These are phyloP conservation scores for Rhizopogon vinicolor DNA, from an alignment of 768 basidiomycete genomes.

Conservation along the genomic window DNA sequence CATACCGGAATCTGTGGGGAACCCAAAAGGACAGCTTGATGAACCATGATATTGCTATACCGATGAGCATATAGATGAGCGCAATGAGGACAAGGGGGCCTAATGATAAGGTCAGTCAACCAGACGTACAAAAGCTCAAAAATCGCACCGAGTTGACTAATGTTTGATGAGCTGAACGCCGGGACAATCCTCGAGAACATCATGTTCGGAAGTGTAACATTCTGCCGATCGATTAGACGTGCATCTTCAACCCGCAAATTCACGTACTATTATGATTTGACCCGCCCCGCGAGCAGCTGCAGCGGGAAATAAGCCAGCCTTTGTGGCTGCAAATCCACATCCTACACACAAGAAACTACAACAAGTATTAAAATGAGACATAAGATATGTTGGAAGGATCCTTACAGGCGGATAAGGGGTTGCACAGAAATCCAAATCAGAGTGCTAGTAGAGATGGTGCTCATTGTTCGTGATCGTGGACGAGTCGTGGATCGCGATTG, in stretches of 20 bases:
- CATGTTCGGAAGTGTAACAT: constrained; percentile 39
- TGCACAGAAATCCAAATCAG: constrained; percentile 62
- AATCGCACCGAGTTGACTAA: constrained; percentile 47
- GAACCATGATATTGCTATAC: constrained; percentile 49
- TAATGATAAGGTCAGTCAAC: constrained; percentile 16
- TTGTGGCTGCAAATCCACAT: constrained; percentile 55
- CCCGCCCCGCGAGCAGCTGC: constrained; percentile 56
- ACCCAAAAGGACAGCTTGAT: constrained; percentile 68
- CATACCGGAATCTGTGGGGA: constrained; percentile 71
- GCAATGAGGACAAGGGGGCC: constrained; percentile 64
- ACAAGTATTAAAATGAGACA: constrained; percentile 2
- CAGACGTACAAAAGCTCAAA: background rate
- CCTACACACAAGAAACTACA: constrained; percentile 48
- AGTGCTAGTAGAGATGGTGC: constrained; percentile 28
- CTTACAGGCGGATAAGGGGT: constrained; percentile 57
- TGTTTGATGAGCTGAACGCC: constrained; percentile 54
- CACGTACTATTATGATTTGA: constrained; percentile 50
- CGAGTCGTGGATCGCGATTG: background rate
- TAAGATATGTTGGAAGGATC: constrained; percentile 3
- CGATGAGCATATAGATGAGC: constrained; percentile 52
- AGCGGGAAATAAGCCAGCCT: constrained; percentile 53
- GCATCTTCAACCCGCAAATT: background rate
- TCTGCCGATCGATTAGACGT: background rate
- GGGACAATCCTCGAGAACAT: constrained; percentile 73
- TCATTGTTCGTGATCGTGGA: constrained; percentile 9